Conservation (phyloP, 257 asterid species). For the Nicotiana attenuata region DNA sequence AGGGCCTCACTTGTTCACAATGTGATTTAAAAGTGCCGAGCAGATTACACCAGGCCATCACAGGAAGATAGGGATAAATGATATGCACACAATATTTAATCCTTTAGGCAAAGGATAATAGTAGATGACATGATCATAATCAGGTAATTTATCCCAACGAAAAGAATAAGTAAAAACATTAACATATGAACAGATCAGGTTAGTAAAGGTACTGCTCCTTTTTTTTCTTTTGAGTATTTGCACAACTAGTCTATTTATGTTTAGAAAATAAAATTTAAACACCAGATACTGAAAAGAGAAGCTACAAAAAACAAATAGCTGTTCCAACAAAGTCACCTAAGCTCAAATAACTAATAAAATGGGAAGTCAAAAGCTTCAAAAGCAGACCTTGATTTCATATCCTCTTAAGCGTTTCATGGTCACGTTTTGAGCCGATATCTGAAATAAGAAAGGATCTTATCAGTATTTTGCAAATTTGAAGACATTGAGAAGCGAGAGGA, state of each 20-base stretch:
- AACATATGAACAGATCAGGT: background rate
- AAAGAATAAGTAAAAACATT: background rate
- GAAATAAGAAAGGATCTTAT: constrained; percentile 24
- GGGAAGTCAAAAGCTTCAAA: constrained; percentile 10
- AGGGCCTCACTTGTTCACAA: background rate
- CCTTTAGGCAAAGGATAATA: background rate
- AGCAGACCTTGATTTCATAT: constrained; percentile 76
- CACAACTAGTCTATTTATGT: background rate
- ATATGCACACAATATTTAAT: background rate
- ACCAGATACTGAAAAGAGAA: background rate
- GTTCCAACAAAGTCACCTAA: background rate
- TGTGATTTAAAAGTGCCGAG: background rate
- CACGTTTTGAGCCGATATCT: constrained; percentile 82
- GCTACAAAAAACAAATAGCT: background rate
- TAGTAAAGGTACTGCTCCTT: background rate
- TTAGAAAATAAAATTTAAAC: background rate
- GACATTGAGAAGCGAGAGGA: background rate
- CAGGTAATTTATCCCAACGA: background rate
- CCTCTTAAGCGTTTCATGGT: constrained; percentile 92
- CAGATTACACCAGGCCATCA: background rate
- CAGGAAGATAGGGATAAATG: background rate
- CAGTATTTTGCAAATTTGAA: background rate
- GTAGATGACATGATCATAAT: background rate
- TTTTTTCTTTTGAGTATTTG: background rate
- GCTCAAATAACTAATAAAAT: background rate